A percentile compares a stretch with the other conserved stretches of the same genome.
Evolutionary conservation across 129 eudicot genomes (phyloP).

Genomic region (Smallanthus sonchifolius): DNA sequence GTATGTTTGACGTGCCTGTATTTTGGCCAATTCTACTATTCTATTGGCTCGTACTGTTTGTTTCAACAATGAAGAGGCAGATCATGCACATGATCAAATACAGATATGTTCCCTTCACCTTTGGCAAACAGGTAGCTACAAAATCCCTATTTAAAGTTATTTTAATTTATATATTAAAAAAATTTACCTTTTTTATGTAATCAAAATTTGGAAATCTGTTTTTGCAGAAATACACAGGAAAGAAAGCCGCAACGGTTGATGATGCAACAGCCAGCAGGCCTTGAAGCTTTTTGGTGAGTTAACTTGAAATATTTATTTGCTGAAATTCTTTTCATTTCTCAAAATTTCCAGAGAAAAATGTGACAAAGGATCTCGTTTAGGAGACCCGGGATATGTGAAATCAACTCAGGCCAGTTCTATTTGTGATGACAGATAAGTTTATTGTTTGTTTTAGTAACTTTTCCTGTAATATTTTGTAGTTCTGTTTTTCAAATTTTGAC

Average conservation of each 20-base stretch:
- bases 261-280: conserved; percentile 45
- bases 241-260: conserved; percentile 52
- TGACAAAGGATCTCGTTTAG: conserved; percentile 15
- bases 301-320: conserved; percentile 20
- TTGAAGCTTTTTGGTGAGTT: conserved; percentile 38
- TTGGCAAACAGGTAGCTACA: conserved; percentile 65
- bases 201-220: neutral
- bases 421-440: conserved; percentile 16
- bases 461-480: conserved; percentile 21
- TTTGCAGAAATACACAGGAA: conserved; percentile 71
- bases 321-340: conserved; percentile 18
- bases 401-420: neutral
- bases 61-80: conserved; percentile 69
- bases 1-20: conserved; percentile 77
- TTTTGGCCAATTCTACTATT: conserved; percentile 82
- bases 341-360: conserved; percentile 14
- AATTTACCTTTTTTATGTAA: neutral
- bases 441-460: conserved; percentile 15
- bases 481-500: conserved; percentile 19
- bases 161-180: neutral
- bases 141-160: neutral
- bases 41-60: conserved; percentile 67
- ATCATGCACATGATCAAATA: conserved; percentile 80
- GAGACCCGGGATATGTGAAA: conserved; percentile 22
- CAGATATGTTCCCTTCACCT: conserved; percentile 72